Conservation (phyloP, 2,329 filamentous ascomycete species). For the Cladobotryum mycophilum region DNA sequence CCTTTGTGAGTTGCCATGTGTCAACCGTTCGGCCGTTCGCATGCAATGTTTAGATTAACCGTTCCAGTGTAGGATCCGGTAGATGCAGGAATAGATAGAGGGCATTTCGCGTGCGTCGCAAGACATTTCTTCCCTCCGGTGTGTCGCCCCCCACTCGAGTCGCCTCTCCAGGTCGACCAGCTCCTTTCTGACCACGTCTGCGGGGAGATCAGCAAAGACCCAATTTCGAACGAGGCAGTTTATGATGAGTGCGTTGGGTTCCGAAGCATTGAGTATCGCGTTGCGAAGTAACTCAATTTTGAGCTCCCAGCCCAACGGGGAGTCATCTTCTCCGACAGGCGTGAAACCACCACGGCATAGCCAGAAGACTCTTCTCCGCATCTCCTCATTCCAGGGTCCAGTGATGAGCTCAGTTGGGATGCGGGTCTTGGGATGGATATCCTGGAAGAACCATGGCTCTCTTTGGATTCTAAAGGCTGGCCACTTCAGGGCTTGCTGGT, state of each 20-base stretch:
- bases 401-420: constrained; percentile 36
- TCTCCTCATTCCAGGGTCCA: constrained; percentile 36
- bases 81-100: constrained; percentile 12
- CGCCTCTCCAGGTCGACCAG: constrained; percentile 21
- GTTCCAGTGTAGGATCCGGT: constrained; percentile 2
- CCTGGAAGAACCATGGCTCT: constrained; percentile 21
- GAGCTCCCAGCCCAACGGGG: constrained; percentile 34
- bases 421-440: constrained; percentile 34
- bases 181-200: constrained; percentile 23
- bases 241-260: constrained; percentile 23
- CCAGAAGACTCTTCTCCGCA: constrained; percentile 40
- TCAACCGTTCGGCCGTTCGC: too few species aligned
- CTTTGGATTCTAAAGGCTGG: constrained; percentile 16
- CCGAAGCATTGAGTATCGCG: constrained; percentile 24
- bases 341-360: constrained; percentile 34
- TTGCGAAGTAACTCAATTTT: constrained; percentile 32
- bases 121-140: constrained; percentile 17
- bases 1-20: too few species aligned
- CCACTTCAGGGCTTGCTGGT: constrained; percentile 20
- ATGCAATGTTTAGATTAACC: too few species aligned
- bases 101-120: constrained; percentile 14
- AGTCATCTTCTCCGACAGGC: constrained; percentile 22
- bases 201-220: constrained; percentile 23
- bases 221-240: constrained; percentile 26
- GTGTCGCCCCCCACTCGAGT: constrained; percentile 25